Conservation (phyloP, 352 stramenopile species). For the Phytophthora colocasiae region DNA sequence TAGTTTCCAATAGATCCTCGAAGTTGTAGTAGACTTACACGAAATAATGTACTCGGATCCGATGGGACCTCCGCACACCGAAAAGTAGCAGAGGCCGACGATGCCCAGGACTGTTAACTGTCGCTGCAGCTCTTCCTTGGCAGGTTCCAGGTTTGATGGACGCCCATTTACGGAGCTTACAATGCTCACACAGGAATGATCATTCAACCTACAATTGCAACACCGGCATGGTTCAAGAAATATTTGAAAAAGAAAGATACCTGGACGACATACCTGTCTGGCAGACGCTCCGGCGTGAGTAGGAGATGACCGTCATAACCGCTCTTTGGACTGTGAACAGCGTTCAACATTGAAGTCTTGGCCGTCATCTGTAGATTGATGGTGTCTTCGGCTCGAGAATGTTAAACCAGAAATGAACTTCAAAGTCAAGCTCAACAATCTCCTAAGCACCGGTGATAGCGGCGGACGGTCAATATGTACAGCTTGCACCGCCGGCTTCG, state of each 20-base stretch:
- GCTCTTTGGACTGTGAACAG: slow-evolving; percentile 16
- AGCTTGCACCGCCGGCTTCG: slow-evolving; percentile 9
- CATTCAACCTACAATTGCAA: slow-evolving; percentile 22
- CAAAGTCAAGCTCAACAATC: slow-evolving; percentile 9
- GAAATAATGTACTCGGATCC: slow-evolving; percentile 55
- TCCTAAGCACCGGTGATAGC: not conserved
- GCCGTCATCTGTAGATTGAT: slow-evolving; percentile 2
- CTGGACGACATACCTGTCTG: slow-evolving; percentile 2
- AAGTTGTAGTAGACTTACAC: slow-evolving; percentile 21
- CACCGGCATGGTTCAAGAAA: not conserved
- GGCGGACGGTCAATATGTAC: slow-evolving; percentile 1
- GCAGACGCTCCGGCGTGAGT: slow-evolving; percentile 8
- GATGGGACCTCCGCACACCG: slow-evolving; percentile 51
- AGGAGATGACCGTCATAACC: slow-evolving; percentile 21
- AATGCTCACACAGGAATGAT: slow-evolving; percentile 37
- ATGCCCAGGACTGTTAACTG: slow-evolving; percentile 50
- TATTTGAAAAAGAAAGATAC: too few species aligned
- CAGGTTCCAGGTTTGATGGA: slow-evolving; percentile 27
- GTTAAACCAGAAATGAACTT: slow-evolving; percentile 20
- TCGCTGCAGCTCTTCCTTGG: slow-evolving; percentile 45
- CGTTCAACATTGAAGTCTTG: slow-evolving; percentile 12
- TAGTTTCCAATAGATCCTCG: not conserved
- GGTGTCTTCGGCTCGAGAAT: slow-evolving; percentile 1
- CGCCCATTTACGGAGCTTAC: slow-evolving; percentile 29
- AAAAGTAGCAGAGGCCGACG: slow-evolving; percentile 62